A percentile compares a stretch with the other conserved stretches of the same genome.
phyloP scores from a whole-genome alignment of 768 basidiomycete species.

The Termitomyces sp. region DNA sequence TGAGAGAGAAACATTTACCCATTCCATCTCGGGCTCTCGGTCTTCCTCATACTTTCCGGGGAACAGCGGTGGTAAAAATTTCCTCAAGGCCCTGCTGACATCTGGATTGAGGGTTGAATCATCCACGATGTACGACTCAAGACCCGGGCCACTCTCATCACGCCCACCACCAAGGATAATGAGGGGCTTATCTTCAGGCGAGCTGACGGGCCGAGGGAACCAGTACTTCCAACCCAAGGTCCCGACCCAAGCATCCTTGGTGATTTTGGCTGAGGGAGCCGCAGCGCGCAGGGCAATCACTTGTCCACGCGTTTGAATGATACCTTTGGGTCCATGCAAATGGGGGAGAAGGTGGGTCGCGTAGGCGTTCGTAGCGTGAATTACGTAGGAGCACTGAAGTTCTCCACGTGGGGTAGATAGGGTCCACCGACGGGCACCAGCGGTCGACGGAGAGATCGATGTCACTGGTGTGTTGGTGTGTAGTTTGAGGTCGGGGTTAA shows the following conservation, averaged over 20 bases:
- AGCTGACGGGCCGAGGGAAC: slow-evolving; percentile 63
- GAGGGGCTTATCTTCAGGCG: slow-evolving; percentile 40
- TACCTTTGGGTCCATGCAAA: slow-evolving; percentile 47
- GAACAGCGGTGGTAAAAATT: slow-evolving; percentile 58
- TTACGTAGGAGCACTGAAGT: slow-evolving; percentile 56
- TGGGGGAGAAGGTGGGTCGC: slow-evolving; percentile 74
- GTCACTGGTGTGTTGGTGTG: slow-evolving; percentile 76
- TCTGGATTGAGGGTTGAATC: slow-evolving; percentile 49
- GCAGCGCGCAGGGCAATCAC: slow-evolving; percentile 40
- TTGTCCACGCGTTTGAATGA: slow-evolving; percentile 75
- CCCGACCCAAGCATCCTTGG: slow-evolving; percentile 44
- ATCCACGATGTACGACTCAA: slow-evolving; percentile 52
- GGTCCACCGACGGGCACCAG: slow-evolving; percentile 40
- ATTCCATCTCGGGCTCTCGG: slow-evolving; percentile 71
- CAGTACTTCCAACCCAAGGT: slow-evolving; percentile 68
- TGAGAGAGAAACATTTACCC: slow-evolving; percentile 45
- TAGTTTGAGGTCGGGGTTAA: slow-evolving; percentile 39
- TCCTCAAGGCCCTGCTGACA: slow-evolving; percentile 48
- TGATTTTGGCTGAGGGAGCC: slow-evolving; percentile 35
- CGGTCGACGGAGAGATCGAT: slow-evolving; percentile 25
- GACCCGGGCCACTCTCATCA: slow-evolving; percentile 34
- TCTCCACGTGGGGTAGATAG: slow-evolving; percentile 66
- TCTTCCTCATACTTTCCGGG: slow-evolving; percentile 46
- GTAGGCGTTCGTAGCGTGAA: slow-evolving; percentile 90
- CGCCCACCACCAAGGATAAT: slow-evolving; percentile 75